Evolutionary conservation across 1,284 basidiomycete genomes (phyloP).

Genomic region (Ceratobasidium sp.): DNA sequence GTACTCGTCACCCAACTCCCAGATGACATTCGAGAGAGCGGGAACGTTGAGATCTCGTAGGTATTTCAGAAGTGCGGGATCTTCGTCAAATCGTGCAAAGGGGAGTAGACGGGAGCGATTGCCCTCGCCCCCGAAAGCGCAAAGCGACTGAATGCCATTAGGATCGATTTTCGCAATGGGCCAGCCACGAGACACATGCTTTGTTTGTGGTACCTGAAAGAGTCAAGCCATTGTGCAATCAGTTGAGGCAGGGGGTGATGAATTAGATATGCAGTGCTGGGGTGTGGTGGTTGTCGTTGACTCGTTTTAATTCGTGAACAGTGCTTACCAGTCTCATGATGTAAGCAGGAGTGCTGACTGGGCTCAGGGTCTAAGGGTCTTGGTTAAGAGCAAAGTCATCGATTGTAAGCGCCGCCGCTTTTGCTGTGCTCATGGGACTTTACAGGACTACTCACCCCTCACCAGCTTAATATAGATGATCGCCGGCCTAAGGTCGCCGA

Average conservation of each 20-base stretch:
- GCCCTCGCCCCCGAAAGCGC: not conserved
- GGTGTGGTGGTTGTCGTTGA: not conserved
- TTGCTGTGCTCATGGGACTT: not conserved
- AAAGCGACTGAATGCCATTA: not conserved
- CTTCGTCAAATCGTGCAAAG: not conserved
- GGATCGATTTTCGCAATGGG: not conserved
- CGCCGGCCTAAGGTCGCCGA: no score
- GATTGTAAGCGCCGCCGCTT: not conserved
- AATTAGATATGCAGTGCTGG: not conserved
- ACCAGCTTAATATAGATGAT: no score
- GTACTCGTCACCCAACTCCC: not conserved
- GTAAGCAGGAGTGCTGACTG: not conserved
- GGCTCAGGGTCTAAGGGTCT: not conserved
- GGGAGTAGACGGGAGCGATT: not conserved
- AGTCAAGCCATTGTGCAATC: not conserved
- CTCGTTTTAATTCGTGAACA: not conserved
- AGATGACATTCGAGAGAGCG: not conserved
- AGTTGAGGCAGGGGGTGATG: not conserved
- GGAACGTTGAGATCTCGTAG: not conserved
- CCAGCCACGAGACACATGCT: not conserved
- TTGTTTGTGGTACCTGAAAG: not conserved
- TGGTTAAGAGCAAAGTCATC: not conserved
- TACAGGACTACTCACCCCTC: no score
- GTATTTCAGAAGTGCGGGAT: not conserved
- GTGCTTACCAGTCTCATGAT: conserved; percentile 4